phyloP scores from a whole-genome alignment of 2,329 filamentous ascomycete species.

The Aspergillus sp. region DNA sequence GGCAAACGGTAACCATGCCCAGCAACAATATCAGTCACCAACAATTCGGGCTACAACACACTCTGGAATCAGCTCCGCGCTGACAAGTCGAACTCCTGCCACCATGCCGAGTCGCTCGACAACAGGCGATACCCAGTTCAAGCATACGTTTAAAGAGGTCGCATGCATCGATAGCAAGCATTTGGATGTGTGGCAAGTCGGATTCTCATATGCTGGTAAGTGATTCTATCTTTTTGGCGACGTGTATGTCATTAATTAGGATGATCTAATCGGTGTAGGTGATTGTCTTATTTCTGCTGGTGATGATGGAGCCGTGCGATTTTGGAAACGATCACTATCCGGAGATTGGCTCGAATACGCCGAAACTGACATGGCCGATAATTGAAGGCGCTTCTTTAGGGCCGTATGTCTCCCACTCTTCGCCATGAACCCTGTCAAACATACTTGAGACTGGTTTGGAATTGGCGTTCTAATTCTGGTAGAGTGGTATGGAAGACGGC shows the following conservation, averaged over 20 bases:
- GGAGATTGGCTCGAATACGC: constrained; percentile 46
- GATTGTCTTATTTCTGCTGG: constrained; percentile 44
- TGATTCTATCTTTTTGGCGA: neutral
- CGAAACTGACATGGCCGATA: constrained; percentile 39
- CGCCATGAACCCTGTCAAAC: neutral
- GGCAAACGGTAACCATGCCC: constrained; percentile 24
- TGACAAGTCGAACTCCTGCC: constrained; percentile 34
- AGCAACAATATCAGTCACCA: constrained; percentile 24
- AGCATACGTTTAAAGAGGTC: constrained; percentile 41
- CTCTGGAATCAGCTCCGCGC: constrained; percentile 42
- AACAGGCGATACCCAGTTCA: constrained; percentile 37
- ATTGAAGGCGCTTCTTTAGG: constrained; percentile 13
- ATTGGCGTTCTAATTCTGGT: neutral
- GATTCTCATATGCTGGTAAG: constrained; percentile 43
- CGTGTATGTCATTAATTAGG: neutral
- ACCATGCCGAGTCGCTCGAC: constrained; percentile 31
- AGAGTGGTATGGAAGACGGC: neutral
- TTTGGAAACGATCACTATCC: constrained; percentile 43
- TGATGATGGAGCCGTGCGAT: constrained; percentile 41
- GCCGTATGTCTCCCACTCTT: neutral
- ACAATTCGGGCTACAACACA: constrained; percentile 33
- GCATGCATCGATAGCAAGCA: constrained; percentile 44
- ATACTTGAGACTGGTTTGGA: neutral
- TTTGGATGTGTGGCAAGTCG: constrained; percentile 45
- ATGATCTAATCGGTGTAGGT: constrained; percentile 24